Conservation (phyloP, 1,284 basidiomycete species). For the Rhizoctonia solani region DNA sequence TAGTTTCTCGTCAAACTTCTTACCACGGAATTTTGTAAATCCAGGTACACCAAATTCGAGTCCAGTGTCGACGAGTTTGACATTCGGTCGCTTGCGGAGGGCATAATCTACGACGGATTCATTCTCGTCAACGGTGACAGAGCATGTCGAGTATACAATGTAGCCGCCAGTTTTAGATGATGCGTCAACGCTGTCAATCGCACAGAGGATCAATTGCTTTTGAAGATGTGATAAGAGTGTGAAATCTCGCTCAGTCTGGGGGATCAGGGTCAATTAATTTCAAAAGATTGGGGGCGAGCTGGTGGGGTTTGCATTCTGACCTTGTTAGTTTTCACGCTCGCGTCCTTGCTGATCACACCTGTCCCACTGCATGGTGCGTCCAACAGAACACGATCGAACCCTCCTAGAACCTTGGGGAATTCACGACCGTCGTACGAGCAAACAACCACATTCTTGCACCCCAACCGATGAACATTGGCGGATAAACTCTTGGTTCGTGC, state of each 20-base stretch:
- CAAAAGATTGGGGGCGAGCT: slow-evolving; percentile 3
- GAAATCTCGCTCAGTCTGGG: slow-evolving; percentile 91
- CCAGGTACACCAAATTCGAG: slow-evolving; percentile 93
- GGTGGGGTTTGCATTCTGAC: slow-evolving; percentile 57
- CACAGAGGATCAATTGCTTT: slow-evolving; percentile 97
- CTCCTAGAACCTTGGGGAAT: slow-evolving; percentile 99
- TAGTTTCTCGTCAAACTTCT: slow-evolving; percentile 82
- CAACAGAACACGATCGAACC: slow-evolving; percentile 94
- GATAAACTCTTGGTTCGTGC: slow-evolving; percentile 93
- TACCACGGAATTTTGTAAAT: slow-evolving; percentile 88
- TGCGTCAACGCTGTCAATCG: slow-evolving; percentile 93
- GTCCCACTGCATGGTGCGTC: slow-evolving; percentile 99
- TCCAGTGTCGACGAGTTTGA: slow-evolving; percentile 90
- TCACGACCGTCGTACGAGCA: slow-evolving; percentile 98
- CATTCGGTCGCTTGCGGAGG: slow-evolving; percentile 94
- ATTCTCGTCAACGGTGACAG: slow-evolving; percentile 97
- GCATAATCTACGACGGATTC: slow-evolving; percentile 99
- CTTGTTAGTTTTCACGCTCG: slow-evolving; percentile 98
- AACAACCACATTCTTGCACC: slow-evolving; percentile 97
- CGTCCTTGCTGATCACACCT: slow-evolving; percentile 97
- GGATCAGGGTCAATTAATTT: slow-evolving; percentile 12
- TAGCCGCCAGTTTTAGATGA: slow-evolving; percentile 91
- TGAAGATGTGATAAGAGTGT: slow-evolving; percentile 93
- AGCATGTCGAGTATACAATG: slow-evolving; percentile 98
- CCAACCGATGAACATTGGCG: slow-evolving; percentile 95